Conservation (phyloP, 306 rosid species). For the Heteromeles arbutifolia region DNA sequence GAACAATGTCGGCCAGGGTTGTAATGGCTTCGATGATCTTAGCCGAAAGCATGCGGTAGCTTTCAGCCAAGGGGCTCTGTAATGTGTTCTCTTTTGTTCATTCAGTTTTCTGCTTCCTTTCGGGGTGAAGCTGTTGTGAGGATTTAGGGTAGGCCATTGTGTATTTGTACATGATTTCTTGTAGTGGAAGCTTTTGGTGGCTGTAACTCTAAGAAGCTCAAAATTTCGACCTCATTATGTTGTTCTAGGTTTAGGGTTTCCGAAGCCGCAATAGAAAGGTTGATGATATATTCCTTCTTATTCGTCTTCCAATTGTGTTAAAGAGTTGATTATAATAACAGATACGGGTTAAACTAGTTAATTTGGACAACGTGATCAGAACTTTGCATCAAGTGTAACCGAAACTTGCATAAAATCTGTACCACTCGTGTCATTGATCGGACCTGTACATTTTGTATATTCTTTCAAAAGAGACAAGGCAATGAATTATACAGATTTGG, state of each 20-base stretch:
- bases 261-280: background rate
- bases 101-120: slow-evolving; percentile 53
- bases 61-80: slow-evolving; percentile 32
- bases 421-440: no score
- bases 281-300: background rate
- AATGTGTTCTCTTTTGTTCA: slow-evolving; percentile 31
- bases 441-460: no score
- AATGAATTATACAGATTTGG: background rate
- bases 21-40: no score
- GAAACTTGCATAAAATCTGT: no score
- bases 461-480: background rate
- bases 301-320: background rate
- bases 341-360: no score
- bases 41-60: no score
- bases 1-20: no score
- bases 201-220: slow-evolving; percentile 12
- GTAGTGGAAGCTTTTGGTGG: slow-evolving; percentile 51
- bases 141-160: slow-evolving; percentile 38
- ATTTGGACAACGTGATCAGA: no score
- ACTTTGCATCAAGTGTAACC: no score
- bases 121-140: slow-evolving; percentile 52
- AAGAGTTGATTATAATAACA: no score
- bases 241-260: background rate
- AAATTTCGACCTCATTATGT: background rate
- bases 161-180: slow-evolving; percentile 54